Evolutionary conservation across 2,329 filamentous ascomycete species (phyloP), one percentile per base, ranked within the genome.

Genomic region (Stagonosporopsis vannaccii): DNA sequence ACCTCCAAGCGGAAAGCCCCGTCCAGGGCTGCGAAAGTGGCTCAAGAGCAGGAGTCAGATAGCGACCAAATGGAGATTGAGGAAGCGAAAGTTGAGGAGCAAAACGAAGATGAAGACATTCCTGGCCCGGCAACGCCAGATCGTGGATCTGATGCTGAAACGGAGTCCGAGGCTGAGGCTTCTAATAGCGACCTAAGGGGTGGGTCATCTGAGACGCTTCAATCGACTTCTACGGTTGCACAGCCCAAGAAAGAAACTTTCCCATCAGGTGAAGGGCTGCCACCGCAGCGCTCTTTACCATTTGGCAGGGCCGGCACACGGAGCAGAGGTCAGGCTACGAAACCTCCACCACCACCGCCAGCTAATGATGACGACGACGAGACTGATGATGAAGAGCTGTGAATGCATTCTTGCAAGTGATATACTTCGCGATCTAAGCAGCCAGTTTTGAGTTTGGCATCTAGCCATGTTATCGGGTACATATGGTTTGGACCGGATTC

Each of bases 331-430:
- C 42, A 47, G 12, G 43, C 46, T 19, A 60, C 63, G 44, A 47
- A 59, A 35, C 59, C 53, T 22, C 19, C 61, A 43, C 55, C 63
- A 25, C 39, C 52, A 12, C 37, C 52, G 20, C 48, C 54, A 23
- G 44, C 42, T 19, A 58, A 51, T 23, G 62, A 67, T 19, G 68
- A 68, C 3, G 73, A 73, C 40, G 71, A 73, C 26, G 73, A 73
- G 41, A 75, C 73, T 6, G 73, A 75, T 3, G 74, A 76, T n/a
- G 74, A 77, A 12, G 75, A 76, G 51, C 37, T 75, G 7, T 75
- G 64, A 56, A 35, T 9, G 11, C 25, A 25, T 9, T 15, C 6
- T n/a, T 23, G 39, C 41, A 13, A 28, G 15, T 33, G 25, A 23
- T 17, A 30, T n/a, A 13, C 17, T 17, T 32, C 23, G 45, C 22